Conservation (phyloP, 306 rosid species). For the Vigna hirtella region DNA sequence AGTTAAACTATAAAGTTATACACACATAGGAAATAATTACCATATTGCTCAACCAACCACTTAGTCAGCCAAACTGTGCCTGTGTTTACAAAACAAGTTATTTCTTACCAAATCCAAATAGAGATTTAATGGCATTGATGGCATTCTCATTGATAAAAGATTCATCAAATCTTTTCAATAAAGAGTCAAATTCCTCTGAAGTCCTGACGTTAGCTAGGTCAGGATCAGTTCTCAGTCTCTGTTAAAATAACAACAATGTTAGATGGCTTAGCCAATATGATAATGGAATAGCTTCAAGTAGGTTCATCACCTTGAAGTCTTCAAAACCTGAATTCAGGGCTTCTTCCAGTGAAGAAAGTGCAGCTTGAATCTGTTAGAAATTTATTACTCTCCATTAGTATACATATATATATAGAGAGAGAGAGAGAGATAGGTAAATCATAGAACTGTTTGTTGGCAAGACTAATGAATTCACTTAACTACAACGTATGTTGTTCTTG, state of each 20-base stretch:
- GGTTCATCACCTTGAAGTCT: constrained; percentile 85
- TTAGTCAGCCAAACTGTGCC: constrained; percentile 42
- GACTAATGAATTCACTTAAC: no score
- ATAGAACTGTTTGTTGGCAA: no score
- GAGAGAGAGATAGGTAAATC: no score
- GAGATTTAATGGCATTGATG: constrained; percentile 91
- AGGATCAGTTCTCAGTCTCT: constrained; percentile 94
- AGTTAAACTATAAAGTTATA: constrained; percentile 41
- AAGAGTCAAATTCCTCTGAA: constrained; percentile 67
- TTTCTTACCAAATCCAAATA: constrained; percentile 85
- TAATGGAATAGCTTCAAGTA: background rate
- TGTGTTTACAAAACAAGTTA: constrained; percentile 40
- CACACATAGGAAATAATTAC: constrained; percentile 37
- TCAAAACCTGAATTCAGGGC: constrained; percentile 86
- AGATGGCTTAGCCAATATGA: constrained; percentile 20
- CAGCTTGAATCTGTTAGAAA: constrained; percentile 77
- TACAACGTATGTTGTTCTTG: no score
- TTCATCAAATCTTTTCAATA: constrained; percentile 79
- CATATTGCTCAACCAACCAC: constrained; percentile 43
- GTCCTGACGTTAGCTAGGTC: constrained; percentile 75
- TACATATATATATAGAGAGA: no score
- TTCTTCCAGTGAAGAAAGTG: constrained; percentile 93
- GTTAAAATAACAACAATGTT: constrained; percentile 49
- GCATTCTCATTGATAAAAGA: constrained; percentile 97
- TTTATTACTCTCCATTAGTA: background rate